Evolutionary conservation across 2,329 filamentous ascomycete species (phyloP), one percentile per base, ranked within the genome.

Genomic region (Ascochyta rabiei): DNA sequence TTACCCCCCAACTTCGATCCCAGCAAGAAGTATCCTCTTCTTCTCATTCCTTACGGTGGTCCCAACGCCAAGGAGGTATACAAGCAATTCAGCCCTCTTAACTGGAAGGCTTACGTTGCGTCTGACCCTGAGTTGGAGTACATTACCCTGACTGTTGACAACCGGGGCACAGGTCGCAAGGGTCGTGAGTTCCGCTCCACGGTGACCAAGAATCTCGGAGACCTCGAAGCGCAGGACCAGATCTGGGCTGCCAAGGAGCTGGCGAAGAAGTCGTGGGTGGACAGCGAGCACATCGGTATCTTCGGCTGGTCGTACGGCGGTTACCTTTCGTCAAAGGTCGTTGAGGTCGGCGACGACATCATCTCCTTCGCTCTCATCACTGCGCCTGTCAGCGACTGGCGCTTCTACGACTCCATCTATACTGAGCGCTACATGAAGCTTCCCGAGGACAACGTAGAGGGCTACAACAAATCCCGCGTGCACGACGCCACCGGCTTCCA

Each of bases 361-460:
- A 89, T 90, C 70, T 82, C 84, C 0, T 80, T 86, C 7, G 87
- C 81, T 0, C 72, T 89, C 9, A 85, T 87, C 62, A 86, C 85
- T 0, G 87, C 87, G 0, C 87, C 87, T 0, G 86, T 89, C 0
- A 80, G 80, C 2, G 87, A 90, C 74, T 89, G 86, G 85, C 81
- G 86, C 1, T 85, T 89, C 75, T 90, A 90, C 71, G 86, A 90
- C 70, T 83, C 80, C 50, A 84, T 89, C 78, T 90, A 89, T 70
- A 89, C 87, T 0, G 87, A 90, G 71, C 82, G 87, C 33, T 90
- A 88, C 75, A 89, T 90, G 87, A 88, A 89, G 74, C 83, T 79
- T 1, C 79, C 81, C 1, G 74, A 76, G 3, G 73, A 75, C 35
- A 89, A 89, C 65, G 75, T 74, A 0, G 82, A 73, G 0, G 86